phyloP scores from a whole-genome alignment of 441 rosid genomes.

The Croton laevigatus region DNA sequence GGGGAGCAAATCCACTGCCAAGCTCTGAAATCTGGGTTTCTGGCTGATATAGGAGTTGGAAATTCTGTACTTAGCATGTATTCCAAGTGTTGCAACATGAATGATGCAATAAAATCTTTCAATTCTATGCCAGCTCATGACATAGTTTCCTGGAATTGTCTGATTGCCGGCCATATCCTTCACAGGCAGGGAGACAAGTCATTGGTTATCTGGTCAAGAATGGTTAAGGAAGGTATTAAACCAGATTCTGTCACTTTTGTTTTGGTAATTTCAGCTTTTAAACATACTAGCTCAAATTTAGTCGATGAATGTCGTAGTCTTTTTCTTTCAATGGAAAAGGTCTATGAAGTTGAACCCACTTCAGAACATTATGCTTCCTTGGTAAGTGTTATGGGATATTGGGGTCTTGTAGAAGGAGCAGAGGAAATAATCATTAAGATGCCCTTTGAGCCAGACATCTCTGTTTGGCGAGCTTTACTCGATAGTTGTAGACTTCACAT shows the following conservation, averaged over 20 bases:
- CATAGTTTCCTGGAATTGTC: constrained; percentile 71
- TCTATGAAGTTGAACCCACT: constrained; percentile 48
- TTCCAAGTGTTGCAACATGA: constrained; percentile 49
- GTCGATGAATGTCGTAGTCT: constrained; percentile 53
- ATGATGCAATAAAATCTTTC: constrained; percentile 49
- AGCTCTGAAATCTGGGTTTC: constrained; percentile 54
- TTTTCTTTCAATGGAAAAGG: constrained; percentile 51
- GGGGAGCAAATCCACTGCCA: constrained; percentile 71
- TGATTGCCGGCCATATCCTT: constrained; percentile 64
- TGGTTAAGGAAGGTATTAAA: constrained; percentile 39
- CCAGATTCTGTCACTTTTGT: constrained; percentile 54
- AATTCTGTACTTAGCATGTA: constrained; percentile 77
- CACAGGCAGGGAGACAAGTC: constrained; percentile 70
- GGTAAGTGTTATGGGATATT: constrained; percentile 64
- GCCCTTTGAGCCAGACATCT: constrained; percentile 54
- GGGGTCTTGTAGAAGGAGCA: constrained; percentile 81
- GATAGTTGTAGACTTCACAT: constrained; percentile 66
- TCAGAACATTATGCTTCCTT: constrained; percentile 70
- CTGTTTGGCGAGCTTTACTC: constrained; percentile 71
- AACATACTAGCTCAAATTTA: constrained; percentile 44
- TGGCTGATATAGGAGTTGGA: constrained; percentile 48
- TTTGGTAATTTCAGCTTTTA: constrained; percentile 55
- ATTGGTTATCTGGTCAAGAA: constrained; percentile 52
- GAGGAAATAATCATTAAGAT: constrained; percentile 47
- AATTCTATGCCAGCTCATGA: constrained; percentile 47